Conservation (phyloP, 495 filamentous ascomycete species). For the Trichoderma reesei region DNA sequence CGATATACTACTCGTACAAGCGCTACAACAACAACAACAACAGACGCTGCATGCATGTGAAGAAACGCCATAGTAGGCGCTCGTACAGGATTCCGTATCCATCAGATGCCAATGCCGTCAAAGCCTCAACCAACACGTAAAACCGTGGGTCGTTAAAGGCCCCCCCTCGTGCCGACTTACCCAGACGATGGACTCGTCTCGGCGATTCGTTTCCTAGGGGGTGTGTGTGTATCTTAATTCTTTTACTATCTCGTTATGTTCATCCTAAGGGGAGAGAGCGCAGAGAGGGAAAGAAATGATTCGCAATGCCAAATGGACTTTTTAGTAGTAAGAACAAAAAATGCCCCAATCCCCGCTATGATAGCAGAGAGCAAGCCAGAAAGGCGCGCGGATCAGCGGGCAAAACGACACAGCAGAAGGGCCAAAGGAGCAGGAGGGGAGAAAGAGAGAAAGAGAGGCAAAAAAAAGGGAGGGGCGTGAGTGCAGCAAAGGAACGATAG, state of each 20-base stretch:
- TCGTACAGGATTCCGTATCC: neutral
- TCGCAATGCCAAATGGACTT: no score
- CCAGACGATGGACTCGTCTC: neutral
- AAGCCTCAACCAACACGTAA: slow-evolving; percentile 5
- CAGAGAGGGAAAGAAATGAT: neutral
- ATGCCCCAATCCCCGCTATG: neutral
- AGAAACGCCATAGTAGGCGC: neutral
- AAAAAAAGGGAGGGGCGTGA: neutral
- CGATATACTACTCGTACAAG: no score
- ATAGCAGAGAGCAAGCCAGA: neutral
- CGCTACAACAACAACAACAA: no score
- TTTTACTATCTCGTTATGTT: no score
- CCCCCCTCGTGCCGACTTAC: slow-evolving; percentile 6
- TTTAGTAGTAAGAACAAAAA: no score
- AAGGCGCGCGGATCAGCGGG: neutral
- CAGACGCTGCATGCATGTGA: no score
- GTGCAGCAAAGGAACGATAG: neutral
- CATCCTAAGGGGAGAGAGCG: neutral
- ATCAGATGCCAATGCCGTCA: neutral
- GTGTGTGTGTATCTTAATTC: no score
- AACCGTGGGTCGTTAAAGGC: neutral
- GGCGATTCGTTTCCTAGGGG: neutral
- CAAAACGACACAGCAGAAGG: neutral
- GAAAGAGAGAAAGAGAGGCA: neutral
- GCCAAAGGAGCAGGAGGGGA: neutral